Base-by-base conservation (phyloP, 2,329 filamentous ascomycete genomes). In the Graphiopsis chlorocephala region DNA sequence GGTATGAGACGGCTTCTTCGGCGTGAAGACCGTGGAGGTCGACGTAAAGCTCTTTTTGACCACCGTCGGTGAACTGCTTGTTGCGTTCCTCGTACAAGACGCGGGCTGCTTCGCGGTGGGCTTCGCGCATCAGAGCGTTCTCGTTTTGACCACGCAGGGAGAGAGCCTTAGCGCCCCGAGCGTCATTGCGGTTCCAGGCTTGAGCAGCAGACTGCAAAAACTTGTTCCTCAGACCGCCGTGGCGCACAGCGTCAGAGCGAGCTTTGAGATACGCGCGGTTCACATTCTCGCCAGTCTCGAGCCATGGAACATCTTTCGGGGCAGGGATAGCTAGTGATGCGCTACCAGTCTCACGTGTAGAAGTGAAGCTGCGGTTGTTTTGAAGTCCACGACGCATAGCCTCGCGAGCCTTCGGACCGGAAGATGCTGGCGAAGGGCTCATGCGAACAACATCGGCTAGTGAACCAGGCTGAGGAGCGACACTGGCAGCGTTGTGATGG, bases 11-110 rank as follows among this genome's bases (percentile, higher is more conserved):
- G 4, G 94, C 95, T 81, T 99, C 95, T 74, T 98, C 94, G 0
- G 95, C 93, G 74, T 98, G 95, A n/a, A 99, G 86, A n/a, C 95
- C 95, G 77, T 99, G 95, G 33, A 99, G 83, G 78, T 99, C 95
- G 62, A 98, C 90, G 78, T 96, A 99, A 50, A 97, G 87, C 79
- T 99, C 95, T 47, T 86, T 83, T 33, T 80, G 79, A 66, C 80
- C 81, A 29, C 78, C 78, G 47, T 73, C 75, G 33, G 78, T 75
- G 66, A 81, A 81, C 73, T 88, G 86, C 77, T 90, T 91, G 77
- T 97, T 97, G 45, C 94, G 91, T 75, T 96, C 91, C 77, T 97
- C 93, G 75, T 98, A 99, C 31, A 99, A 84, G 72, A 95, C 90
- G 38, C 89, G 87, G 25, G 95, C 95, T 11, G 95, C 95, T 79